Evolutionary conservation across 2,329 filamentous ascomycete species (phyloP), one percentile per base, ranked within the genome.

Genomic region (Alternaria sp.): DNA sequence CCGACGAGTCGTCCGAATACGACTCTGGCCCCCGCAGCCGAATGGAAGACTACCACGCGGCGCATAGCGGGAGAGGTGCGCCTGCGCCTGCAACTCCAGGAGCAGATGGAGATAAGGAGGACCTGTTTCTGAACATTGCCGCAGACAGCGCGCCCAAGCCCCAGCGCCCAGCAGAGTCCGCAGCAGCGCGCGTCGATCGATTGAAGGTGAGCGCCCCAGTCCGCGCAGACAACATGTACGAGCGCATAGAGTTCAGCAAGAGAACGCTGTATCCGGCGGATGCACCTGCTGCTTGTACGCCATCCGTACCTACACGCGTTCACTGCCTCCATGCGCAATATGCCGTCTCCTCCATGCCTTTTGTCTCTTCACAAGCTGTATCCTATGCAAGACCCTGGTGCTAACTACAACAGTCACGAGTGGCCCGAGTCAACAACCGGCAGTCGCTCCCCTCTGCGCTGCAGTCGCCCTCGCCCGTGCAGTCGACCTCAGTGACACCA

Each of bases 101-200:
- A 45, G 60, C 65, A 14, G 66, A 72, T n/a, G 70, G 65, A 50
- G 73, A 74, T 45, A 69, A 70, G 34, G 80, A 81, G 64, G 80
- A 82, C 63, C 70, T 82, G 28, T 82, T 82, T 61, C 65, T 81
- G 49, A 76, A 81, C 61, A 77, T 81, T 57, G 80, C 80, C 48
- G 76, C 75, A 49, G 78, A 80, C 63, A 75, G 54, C 49, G 72
- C 74, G 28, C 69, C 74, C 18, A 70, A 62, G 36, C 58, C 54
- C 20, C 73, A 67, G 54, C 65, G 69, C 27, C 61, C 65, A 18
- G 62, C 66, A 8, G 77, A 78, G 40, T 60, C 67, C 27, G 55
- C 68, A 16, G 56, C 67, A n/a, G 60, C 69, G 34, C 72, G 74
- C 14, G 59, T 71, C 8, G 75, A 78, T 58, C 64, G 74, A 56